Percentiles rank a stretch among this genome's conserved stretches.
Evolutionary conservation across 2,329 filamentous ascomycete genomes (phyloP).

Genomic region (Neophaeococcomyces aloes): DNA sequence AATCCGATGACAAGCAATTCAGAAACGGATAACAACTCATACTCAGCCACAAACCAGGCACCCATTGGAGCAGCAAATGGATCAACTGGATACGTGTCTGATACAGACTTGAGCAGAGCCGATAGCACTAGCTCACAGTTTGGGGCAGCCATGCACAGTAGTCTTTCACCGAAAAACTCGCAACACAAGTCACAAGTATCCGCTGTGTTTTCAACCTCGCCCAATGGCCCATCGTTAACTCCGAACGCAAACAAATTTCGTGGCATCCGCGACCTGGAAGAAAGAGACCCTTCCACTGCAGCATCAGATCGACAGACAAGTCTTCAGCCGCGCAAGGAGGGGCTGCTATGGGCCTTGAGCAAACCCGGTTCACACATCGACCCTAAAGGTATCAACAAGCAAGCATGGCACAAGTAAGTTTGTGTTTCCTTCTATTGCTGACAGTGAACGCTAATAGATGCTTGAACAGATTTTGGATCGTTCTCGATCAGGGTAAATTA

Average conservation of each 20-base stretch:
- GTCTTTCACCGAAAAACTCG: conserved; percentile 26
- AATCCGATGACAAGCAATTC: conserved; percentile 43
- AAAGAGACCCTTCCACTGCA: conserved; percentile 54
- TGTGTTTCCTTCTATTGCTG: not conserved
- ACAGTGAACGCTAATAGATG: conserved; percentile 4
- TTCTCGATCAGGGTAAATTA: conserved; percentile 88
- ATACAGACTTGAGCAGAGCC: conserved; percentile 60
- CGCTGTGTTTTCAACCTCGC: conserved; percentile 31
- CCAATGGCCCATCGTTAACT: conserved; percentile 25
- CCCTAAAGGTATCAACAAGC: conserved; percentile 88
- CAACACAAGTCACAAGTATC: conserved; percentile 17
- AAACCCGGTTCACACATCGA: conserved; percentile 89
- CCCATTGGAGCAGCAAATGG: conserved; percentile 26
- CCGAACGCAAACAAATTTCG: conserved; percentile 58
- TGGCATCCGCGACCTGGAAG: conserved; percentile 84
- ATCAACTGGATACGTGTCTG: conserved; percentile 47
- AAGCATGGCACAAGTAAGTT: conserved; percentile 91
- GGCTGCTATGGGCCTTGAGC: conserved; percentile 86
- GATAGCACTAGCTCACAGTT: conserved; percentile 65
- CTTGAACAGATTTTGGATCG: conserved; percentile 78
- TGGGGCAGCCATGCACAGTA: conserved; percentile 34
- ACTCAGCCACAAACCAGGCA: conserved; percentile 28
- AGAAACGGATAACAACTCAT: conserved; percentile 58
- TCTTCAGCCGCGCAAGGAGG: conserved; percentile 74
- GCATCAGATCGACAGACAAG: conserved; percentile 43